A percentile compares a stretch with the other conserved stretches of the same genome.
phyloP scores from a whole-genome alignment of 495 filamentous ascomycete genomes.

The Xylaria venustula region DNA sequence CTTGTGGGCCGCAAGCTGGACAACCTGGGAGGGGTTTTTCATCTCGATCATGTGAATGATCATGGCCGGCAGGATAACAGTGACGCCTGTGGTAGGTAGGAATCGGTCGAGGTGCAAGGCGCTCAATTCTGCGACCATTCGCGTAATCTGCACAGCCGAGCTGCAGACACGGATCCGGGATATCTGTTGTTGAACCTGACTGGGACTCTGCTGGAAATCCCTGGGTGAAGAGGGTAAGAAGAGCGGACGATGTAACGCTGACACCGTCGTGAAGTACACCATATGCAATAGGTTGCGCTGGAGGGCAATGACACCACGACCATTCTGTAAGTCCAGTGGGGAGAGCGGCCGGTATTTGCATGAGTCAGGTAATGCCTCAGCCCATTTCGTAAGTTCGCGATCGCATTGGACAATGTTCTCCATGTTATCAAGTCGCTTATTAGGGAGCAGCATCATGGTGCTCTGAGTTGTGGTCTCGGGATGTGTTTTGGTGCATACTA shows the following conservation, averaged over 20 bases:
- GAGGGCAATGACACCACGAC: slow-evolving; percentile 55
- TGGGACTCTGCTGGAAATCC: slow-evolving; percentile 50
- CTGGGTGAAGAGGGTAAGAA: slow-evolving; percentile 72
- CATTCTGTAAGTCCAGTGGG: slow-evolving; percentile 42
- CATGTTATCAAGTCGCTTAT: slow-evolving; percentile 75
- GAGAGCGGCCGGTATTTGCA: slow-evolving; percentile 59
- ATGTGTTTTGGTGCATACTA: slow-evolving; percentile 72
- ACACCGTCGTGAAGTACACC: slow-evolving; percentile 84
- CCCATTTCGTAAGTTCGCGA: slow-evolving; percentile 70
- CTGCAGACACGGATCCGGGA: slow-evolving; percentile 76
- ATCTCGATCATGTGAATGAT: slow-evolving; percentile 90
- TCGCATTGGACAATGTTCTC: slow-evolving; percentile 73
- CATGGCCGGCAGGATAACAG: slow-evolving; percentile 83
- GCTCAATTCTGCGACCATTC: slow-evolving; percentile 71
- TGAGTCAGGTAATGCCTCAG: slow-evolving; percentile 62
- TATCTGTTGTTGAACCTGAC: slow-evolving; percentile 65
- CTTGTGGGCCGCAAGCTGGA: slow-evolving; percentile 64
- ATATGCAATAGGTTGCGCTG: slow-evolving; percentile 81
- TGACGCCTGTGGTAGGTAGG: slow-evolving; percentile 84
- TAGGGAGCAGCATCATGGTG: slow-evolving; percentile 87
- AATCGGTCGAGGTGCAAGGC: slow-evolving; percentile 67
- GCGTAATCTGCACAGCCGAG: slow-evolving; percentile 76
- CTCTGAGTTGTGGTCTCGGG: slow-evolving; percentile 69
- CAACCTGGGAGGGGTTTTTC: slow-evolving; percentile 69
- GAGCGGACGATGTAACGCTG: slow-evolving; percentile 83